phyloP scores from a whole-genome alignment of 2,329 filamentous ascomycete species.

The Diaporthe amygdali region DNA sequence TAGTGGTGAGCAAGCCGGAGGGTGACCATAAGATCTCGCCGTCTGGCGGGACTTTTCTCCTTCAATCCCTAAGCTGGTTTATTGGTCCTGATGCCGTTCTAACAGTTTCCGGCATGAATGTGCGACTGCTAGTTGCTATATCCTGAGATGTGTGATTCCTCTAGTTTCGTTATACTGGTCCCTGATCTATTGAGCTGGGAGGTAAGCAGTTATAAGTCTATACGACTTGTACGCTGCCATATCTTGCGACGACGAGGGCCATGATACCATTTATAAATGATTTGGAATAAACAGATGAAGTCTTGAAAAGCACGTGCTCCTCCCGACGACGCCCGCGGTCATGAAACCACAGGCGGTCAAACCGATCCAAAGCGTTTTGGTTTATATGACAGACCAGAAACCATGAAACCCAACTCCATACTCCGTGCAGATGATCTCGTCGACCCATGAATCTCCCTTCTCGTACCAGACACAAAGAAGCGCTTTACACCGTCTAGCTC shows the following conservation, averaged over 20 bases:
- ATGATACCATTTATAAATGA: not conserved
- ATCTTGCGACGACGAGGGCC: not conserved
- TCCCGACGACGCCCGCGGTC: not conserved
- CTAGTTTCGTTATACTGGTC: too few relatives aligned
- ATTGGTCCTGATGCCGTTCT: not conserved
- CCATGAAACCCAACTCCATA: slow-evolving; percentile 19
- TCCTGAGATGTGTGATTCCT: too few relatives aligned
- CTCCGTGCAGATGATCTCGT: slow-evolving; percentile 22
- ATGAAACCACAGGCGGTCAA: not conserved
- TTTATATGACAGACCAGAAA: slow-evolving; percentile 15
- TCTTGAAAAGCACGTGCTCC: not conserved
- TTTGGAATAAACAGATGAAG: not conserved
- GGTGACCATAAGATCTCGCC: not conserved
- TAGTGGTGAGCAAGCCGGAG: too few relatives aligned
- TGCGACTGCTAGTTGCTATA: not conserved
- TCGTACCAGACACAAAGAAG: not conserved
- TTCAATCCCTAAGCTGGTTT: not conserved
- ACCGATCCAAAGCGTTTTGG: not conserved
- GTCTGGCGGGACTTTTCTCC: not conserved
- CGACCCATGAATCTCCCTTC: not conserved
- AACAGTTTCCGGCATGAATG: too few relatives aligned
- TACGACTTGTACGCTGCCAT: not conserved
- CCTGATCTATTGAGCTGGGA: too few relatives aligned
- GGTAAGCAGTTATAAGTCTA: not conserved
- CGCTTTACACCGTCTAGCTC: slow-evolving; percentile 61